These are phyloP conservation scores for Kodamaea restingae DNA, from an alignment of 805 yeast genomes.

Conservation along the genomic window DNA sequence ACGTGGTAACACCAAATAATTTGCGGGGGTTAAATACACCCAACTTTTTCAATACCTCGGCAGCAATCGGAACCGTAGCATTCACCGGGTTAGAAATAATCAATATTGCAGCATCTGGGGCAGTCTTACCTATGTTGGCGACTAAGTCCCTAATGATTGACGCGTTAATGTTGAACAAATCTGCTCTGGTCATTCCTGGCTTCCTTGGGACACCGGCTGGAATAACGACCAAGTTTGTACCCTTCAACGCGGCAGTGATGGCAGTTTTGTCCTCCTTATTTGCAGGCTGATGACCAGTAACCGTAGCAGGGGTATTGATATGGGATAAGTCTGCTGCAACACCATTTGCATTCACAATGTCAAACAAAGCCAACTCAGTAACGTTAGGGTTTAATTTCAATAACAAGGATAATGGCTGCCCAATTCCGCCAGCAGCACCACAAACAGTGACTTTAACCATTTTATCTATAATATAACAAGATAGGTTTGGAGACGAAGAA, in stretches of 20 bases:
- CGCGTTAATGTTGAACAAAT: conserved; percentile 45
- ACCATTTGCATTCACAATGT: conserved; percentile 43
- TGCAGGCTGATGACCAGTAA: conserved; percentile 39
- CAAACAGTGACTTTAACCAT: conserved; percentile 47
- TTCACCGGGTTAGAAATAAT: conserved; percentile 46
- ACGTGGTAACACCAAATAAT: conserved; percentile 45
- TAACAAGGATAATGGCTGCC: conserved; percentile 44
- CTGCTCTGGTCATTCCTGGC: conserved; percentile 48
- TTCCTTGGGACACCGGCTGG: conserved; percentile 49
- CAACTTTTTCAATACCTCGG: conserved; percentile 43
- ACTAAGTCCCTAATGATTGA: conserved; percentile 42
- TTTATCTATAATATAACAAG: background rate
- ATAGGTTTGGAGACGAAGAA: background rate
- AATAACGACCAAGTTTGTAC: conserved; percentile 38
- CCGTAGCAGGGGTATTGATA: conserved; percentile 37
- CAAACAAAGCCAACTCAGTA: conserved; percentile 37
- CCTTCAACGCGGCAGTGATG: conserved; percentile 33
- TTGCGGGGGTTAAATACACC: conserved; percentile 45
- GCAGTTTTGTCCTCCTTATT: conserved; percentile 37
- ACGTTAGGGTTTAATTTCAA: conserved; percentile 38
- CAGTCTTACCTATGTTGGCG: conserved; percentile 34
- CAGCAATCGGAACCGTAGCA: conserved; percentile 47
- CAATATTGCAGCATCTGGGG: conserved; percentile 42
- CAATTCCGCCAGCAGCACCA: conserved; percentile 49
- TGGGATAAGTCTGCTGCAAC: conserved; percentile 46